Conservation (phyloP, 257 asterid genomes). For the Catharanthus roseus region DNA sequence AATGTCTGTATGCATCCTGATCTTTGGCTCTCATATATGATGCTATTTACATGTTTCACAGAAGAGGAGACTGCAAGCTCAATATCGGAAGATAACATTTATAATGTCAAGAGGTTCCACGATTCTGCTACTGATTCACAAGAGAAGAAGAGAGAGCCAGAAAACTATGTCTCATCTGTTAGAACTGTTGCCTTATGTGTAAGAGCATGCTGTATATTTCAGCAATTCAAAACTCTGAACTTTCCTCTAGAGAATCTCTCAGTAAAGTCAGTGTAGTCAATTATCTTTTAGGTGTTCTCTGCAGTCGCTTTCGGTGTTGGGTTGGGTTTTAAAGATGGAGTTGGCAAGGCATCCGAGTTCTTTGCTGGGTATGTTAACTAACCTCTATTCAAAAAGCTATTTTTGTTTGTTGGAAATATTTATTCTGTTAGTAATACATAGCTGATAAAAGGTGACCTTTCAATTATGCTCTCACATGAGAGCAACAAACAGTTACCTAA, state of each 20-base stretch:
- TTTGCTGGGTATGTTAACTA: constrained; percentile 77
- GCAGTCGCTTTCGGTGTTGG: constrained; percentile 94
- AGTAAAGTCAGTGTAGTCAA: constrained; percentile 48
- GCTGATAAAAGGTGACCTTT: not conserved
- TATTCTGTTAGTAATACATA: not conserved
- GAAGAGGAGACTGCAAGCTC: constrained; percentile 34
- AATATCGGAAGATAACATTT: constrained; percentile 30
- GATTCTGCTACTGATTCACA: constrained; percentile 33
- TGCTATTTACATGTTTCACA: constrained; percentile 20
- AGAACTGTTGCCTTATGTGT: constrained; percentile 83
- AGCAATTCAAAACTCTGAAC: constrained; percentile 3
- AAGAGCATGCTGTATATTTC: constrained; percentile 29
- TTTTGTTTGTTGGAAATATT: not conserved
- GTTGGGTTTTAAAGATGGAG: constrained; percentile 77
- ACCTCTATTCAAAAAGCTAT: not conserved
- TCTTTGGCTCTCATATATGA: not conserved
- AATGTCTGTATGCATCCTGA: not conserved
- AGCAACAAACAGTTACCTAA: too few species aligned
- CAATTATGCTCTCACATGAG: not conserved
- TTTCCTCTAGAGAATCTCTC: constrained; percentile 27
- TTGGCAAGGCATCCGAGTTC: constrained; percentile 78
- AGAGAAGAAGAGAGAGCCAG: constrained; percentile 26
- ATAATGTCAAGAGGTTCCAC: constrained; percentile 24
- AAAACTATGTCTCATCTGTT: constrained; percentile 56
- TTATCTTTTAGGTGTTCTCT: constrained; percentile 67